A percentile compares a stretch with the other conserved stretches of the same genome.
phyloP scores from a whole-genome alignment of 2,329 filamentous ascomycete species.

The Neurospora sp. region DNA sequence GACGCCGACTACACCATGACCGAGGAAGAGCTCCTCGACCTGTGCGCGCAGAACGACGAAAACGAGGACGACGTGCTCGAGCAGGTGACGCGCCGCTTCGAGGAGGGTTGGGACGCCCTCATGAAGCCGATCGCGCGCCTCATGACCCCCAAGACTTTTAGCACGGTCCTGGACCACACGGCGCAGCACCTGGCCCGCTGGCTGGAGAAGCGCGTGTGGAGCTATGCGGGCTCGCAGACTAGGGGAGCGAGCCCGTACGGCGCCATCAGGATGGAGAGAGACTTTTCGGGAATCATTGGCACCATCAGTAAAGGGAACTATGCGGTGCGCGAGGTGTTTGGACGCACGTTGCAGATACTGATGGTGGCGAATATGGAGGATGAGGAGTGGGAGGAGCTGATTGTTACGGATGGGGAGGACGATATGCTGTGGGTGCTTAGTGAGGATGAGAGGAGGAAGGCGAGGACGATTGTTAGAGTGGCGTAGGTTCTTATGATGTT shows the following conservation, averaged over 20 bases:
- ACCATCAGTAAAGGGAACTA: slow-evolving; percentile 64
- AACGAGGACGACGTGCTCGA: slow-evolving; percentile 47
- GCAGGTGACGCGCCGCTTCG: slow-evolving; percentile 68
- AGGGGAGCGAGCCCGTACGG: slow-evolving; percentile 55
- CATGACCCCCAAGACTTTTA: slow-evolving; percentile 67
- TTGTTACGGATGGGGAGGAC: slow-evolving; percentile 40
- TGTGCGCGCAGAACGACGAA: slow-evolving; percentile 43
- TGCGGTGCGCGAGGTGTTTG: slow-evolving; percentile 66
- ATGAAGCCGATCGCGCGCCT: slow-evolving; percentile 78
- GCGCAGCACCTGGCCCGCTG: slow-evolving; percentile 65
- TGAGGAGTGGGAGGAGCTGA: slow-evolving; percentile 82
- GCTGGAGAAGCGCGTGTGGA: slow-evolving; percentile 81
- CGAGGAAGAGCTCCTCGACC: slow-evolving; percentile 49
- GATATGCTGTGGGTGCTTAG: slow-evolving; percentile 64
- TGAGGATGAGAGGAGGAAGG: slow-evolving; percentile 62
- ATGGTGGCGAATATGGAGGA: slow-evolving; percentile 92
- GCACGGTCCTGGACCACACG: slow-evolving; percentile 63
- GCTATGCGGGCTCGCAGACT: slow-evolving; percentile 60
- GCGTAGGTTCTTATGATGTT: neutral
- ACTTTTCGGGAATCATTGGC: slow-evolving; percentile 66
- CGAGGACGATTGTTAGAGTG: slow-evolving; percentile 53
- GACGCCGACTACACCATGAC: slow-evolving; percentile 76
- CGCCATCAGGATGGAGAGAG: slow-evolving; percentile 72
- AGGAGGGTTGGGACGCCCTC: slow-evolving; percentile 74
- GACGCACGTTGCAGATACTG: slow-evolving; percentile 66